A percentile compares a stretch with the other conserved stretches of the same genome.
Conservation (phyloP, 2,329 filamentous ascomycete genomes). For the Colletotrichum kahawae region DNA sequence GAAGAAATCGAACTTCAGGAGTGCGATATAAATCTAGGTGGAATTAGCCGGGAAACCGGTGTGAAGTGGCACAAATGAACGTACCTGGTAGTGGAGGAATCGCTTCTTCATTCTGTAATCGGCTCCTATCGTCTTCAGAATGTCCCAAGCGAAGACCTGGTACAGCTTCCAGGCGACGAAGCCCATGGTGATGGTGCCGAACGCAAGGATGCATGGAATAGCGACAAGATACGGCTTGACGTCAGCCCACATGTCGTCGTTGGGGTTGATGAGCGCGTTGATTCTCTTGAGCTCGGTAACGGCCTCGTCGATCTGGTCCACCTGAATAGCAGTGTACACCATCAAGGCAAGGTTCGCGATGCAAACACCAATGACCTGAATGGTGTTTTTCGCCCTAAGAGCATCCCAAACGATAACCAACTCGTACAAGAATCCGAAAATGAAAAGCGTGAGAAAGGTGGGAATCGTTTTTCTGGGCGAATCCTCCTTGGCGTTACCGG, state of each 20-base stretch:
- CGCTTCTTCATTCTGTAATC: conserved; percentile 96
- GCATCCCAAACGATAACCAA: conserved; percentile 92
- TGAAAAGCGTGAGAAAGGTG: conserved; percentile 94
- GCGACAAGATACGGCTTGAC: conserved; percentile 81
- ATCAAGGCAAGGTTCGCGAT: conserved; percentile 90
- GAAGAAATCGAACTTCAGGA: conserved; percentile 99
- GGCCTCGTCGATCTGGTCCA: conserved; percentile 85
- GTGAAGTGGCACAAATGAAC: conserved; percentile 23
- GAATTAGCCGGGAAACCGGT: neutral
- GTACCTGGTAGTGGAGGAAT: conserved; percentile 94
- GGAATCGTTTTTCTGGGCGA: conserved; percentile 78
- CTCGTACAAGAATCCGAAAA: conserved; percentile 95
- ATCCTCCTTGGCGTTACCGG: conserved; percentile 45
- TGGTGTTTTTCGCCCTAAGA: conserved; percentile 93
- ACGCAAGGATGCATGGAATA: conserved; percentile 81
- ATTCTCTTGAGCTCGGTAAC: conserved; percentile 57
- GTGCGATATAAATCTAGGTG: conserved; percentile 88
- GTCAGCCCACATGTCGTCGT: conserved; percentile 66
- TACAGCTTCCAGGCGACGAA: conserved; percentile 94
- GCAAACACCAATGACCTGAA: conserved; percentile 95
- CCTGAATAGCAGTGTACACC: conserved; percentile 91
- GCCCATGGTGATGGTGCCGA: conserved; percentile 74
- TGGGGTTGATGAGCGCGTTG: conserved; percentile 34
- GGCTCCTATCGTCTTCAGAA: conserved; percentile 98
- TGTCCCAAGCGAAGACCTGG: conserved; percentile 98